Conservation (phyloP, 2,329 filamentous ascomycete species). For the Golovinomyces cichoracearum region DNA sequence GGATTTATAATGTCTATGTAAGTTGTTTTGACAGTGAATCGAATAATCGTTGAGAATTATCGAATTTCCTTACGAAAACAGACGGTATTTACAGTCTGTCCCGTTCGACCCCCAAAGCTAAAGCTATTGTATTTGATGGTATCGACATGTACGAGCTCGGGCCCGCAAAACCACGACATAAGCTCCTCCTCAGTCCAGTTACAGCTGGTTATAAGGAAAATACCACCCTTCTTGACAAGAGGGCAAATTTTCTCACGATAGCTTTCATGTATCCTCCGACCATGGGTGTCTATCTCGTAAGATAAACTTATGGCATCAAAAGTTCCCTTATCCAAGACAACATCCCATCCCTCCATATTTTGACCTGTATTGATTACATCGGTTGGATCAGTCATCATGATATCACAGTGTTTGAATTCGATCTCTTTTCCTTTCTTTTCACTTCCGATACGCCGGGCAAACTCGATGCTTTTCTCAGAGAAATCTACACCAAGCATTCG, state of each 20-base stretch:
- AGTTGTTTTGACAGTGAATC: no score
- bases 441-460: constrained; percentile 39
- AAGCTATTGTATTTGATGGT: constrained; percentile 65
- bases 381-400: constrained; percentile 20
- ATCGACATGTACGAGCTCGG: constrained; percentile 28
- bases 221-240: constrained; percentile 43
- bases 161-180: constrained; percentile 41
- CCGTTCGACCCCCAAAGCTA: constrained; percentile 67
- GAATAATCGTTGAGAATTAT: no score
- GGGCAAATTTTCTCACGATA: constrained; percentile 44
- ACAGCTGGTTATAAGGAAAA: constrained; percentile 75
- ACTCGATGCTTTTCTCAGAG: constrained; percentile 42
- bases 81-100: constrained; percentile 67
- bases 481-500: constrained; percentile 74
- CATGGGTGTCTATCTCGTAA: constrained; percentile 25
- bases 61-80: constrained; percentile 44
- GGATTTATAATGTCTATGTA: no score
- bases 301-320: constrained; percentile 83
- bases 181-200: constrained; percentile 94
- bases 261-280: constrained; percentile 40
- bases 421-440: constrained; percentile 14
- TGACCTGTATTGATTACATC: constrained; percentile 5
- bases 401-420: constrained; percentile 26
- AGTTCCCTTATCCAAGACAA: constrained; percentile 92
- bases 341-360: constrained; percentile 39